phyloP scores from a whole-genome alignment of 805 yeast genomes.

The Spathaspora sp. region DNA sequence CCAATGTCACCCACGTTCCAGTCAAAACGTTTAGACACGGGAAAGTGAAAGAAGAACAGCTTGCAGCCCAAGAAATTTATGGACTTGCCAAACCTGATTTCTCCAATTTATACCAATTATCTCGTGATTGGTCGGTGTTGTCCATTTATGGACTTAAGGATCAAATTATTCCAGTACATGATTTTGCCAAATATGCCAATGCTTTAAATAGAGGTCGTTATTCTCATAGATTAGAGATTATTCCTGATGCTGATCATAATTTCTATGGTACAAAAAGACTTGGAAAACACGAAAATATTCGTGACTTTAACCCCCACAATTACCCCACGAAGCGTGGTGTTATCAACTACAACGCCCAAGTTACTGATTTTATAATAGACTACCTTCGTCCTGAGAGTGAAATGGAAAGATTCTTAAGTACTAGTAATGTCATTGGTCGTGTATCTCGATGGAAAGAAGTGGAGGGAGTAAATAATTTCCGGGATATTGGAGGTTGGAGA shows the following conservation, averaged over 20 bases:
- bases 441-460: slow-evolving; percentile 56
- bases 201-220: slow-evolving; percentile 49
- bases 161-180: slow-evolving; percentile 59
- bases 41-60: slow-evolving; percentile 32
- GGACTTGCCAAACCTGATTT: slow-evolving; percentile 50
- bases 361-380: slow-evolving; percentile 44
- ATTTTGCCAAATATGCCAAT: slow-evolving; percentile 57
- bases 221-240: slow-evolving; percentile 48
- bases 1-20: slow-evolving; percentile 10
- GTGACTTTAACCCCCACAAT: slow-evolving; percentile 30
- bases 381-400: slow-evolving; percentile 50
- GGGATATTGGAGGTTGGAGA: slow-evolving; percentile 80
- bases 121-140: slow-evolving; percentile 49
- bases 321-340: slow-evolving; percentile 45
- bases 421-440: slow-evolving; percentile 31
- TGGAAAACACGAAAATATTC: slow-evolving; percentile 27
- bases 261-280: slow-evolving; percentile 53
- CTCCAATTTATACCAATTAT: slow-evolving; percentile 34
- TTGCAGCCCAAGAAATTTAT: slow-evolving; percentile 48
- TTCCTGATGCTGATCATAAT: slow-evolving; percentile 78
- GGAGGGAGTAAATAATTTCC: slow-evolving; percentile 67
- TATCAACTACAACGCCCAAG: slow-evolving; percentile 58
- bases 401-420: slow-evolving; percentile 46
- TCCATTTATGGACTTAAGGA: slow-evolving; percentile 74
- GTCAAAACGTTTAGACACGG: slow-evolving; percentile 45